A percentile compares a stretch with the other conserved stretches of the same genome.
Conservation (phyloP, 495 filamentous ascomycete species). For the Hypoxylon lenormandii region DNA sequence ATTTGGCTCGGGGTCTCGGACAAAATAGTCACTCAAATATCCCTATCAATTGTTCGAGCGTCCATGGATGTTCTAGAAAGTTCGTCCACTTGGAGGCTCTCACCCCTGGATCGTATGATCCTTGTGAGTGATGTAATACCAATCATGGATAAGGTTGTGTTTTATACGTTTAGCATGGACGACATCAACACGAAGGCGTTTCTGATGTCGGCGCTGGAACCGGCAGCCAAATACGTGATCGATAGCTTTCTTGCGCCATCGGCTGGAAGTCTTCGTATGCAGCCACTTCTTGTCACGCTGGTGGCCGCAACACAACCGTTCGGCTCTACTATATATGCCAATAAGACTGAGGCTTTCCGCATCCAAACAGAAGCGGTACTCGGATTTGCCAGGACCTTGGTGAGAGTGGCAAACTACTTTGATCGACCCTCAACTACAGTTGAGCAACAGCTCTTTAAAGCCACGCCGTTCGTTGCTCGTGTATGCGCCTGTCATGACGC, state of each 20-base stretch:
- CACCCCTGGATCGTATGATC: conserved; percentile 70
- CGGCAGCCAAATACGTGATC: conserved; percentile 77
- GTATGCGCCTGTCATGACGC: conserved; percentile 77
- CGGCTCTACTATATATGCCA: conserved; percentile 71
- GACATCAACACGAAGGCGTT: conserved; percentile 68
- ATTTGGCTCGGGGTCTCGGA: conserved; percentile 79
- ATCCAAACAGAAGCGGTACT: conserved; percentile 73
- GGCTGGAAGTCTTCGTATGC: conserved; percentile 75
- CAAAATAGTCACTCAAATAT: conserved; percentile 76
- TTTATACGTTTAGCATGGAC: conserved; percentile 78
- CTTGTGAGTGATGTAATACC: conserved; percentile 67
- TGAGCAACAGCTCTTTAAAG: conserved; percentile 82
- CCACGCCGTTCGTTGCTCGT: conserved; percentile 76
- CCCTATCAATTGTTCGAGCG: conserved; percentile 76
- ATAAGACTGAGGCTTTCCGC: conserved; percentile 67
- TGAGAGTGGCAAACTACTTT: conserved; percentile 75
- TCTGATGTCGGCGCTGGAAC: conserved; percentile 69
- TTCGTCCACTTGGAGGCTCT: conserved; percentile 84
- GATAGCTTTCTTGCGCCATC: conserved; percentile 79
- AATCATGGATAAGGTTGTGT: conserved; percentile 76
- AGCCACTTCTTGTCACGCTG: conserved; percentile 79
- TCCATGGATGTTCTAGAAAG: conserved; percentile 85
- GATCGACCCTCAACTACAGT: conserved; percentile 71
- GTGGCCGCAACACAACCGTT: conserved; percentile 74
- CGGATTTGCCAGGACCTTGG: conserved; percentile 72